These are phyloP conservation scores for Aegilops bicornis DNA, from an alignment of 176 grass and related monocot genomes.

Conservation along the genomic window DNA sequence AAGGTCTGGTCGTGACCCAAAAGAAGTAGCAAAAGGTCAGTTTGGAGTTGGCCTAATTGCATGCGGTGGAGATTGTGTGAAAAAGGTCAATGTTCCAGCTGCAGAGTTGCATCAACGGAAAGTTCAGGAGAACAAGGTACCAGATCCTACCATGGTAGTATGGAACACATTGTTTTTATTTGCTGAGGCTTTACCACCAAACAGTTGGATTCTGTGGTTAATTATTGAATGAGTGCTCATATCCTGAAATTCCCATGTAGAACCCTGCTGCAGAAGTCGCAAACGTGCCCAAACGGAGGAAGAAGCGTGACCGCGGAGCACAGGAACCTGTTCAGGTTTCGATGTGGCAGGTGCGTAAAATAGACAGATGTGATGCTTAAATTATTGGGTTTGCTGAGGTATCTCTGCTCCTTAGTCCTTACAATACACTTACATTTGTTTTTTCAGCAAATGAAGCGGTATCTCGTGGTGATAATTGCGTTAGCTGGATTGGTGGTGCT, in stretches of 20 bases:
- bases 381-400: not conserved
- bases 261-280: slow-evolving; percentile 28
- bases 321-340: slow-evolving; percentile 51
- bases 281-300: slow-evolving; percentile 78
- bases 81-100: slow-evolving; percentile 55
- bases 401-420: slow-evolving; percentile 29
- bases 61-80: slow-evolving; percentile 58
- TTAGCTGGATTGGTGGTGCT: slow-evolving; percentile 29
- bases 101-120: slow-evolving; percentile 80
- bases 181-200: not conserved
- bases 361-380: not conserved
- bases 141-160: not conserved
- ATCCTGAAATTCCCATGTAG: slow-evolving; percentile 29
- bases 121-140: slow-evolving; percentile 72
- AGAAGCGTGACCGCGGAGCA: slow-evolving; percentile 54
- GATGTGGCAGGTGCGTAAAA: slow-evolving; percentile 63
- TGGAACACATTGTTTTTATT: not conserved
- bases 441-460: slow-evolving; percentile 56
- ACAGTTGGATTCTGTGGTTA: not conserved
- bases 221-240: not conserved
- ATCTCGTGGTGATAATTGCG: slow-evolving; percentile 33
- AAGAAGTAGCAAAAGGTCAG: slow-evolving; percentile 70
- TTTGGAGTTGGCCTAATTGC: slow-evolving; percentile 83
- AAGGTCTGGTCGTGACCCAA: slow-evolving; percentile 61
- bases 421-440: not conserved